phyloP scores from a whole-genome alignment of 495 filamentous ascomycete species.

The Aspergillus egyptiacus region DNA sequence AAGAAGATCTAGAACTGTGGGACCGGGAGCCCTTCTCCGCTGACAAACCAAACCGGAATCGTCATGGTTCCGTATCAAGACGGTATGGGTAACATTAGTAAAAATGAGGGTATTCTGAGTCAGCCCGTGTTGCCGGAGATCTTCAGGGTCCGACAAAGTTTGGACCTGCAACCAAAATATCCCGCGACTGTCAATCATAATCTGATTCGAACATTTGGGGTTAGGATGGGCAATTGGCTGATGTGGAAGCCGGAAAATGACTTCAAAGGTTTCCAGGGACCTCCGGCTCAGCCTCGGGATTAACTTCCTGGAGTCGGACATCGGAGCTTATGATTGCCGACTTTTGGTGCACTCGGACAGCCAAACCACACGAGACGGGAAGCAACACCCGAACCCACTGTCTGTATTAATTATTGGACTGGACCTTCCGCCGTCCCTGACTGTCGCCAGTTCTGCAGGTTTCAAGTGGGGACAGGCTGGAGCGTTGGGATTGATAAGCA shows the following conservation, averaged over 20 bases:
- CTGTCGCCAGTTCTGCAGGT: not conserved
- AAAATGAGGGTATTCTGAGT: not conserved
- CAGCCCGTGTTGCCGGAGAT: conserved; percentile 2
- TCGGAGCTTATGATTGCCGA: too few species aligned
- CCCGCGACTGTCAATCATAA: not conserved
- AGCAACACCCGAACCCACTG: not conserved
- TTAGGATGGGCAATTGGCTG: not conserved
- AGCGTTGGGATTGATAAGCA: not conserved
- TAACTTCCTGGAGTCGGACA: not conserved
- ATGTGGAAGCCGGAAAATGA: too few species aligned
- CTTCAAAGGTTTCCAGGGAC: too few species aligned
- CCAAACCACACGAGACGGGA: conserved; percentile 3
- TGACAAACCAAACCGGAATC: not conserved
- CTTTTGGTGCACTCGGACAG: not conserved
- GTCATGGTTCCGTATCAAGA: not conserved
- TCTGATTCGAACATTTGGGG: not conserved
- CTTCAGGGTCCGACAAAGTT: conserved; percentile 18
- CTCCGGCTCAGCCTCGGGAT: too few species aligned
- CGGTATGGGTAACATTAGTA: not conserved
- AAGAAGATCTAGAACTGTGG: not conserved
- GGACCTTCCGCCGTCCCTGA: not conserved
- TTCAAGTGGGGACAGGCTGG: not conserved
- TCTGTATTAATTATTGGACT: not conserved
- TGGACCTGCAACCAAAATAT: not conserved
- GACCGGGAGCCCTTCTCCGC: not conserved